A percentile compares a stretch with the other conserved stretches of the same genome.
These are phyloP conservation scores for Spatholobus suberectus DNA, from an alignment of 306 rosid genomes.

Conservation along the genomic window DNA sequence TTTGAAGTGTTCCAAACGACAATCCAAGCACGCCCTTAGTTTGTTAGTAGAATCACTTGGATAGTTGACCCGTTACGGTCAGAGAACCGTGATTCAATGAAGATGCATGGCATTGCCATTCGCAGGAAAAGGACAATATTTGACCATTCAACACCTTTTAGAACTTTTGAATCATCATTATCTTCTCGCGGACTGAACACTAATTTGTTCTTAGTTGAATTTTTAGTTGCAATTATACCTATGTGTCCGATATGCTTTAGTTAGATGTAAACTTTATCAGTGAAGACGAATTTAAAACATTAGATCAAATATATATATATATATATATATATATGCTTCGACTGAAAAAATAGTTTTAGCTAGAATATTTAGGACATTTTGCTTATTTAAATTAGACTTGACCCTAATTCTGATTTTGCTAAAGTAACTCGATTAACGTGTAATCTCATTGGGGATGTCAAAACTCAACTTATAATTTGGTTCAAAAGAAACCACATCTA, in stretches of 20 bases:
- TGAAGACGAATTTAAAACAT: not conserved
- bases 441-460: not conserved
- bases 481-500: not conserved
- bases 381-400: too few species aligned
- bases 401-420: not conserved
- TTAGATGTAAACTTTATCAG: not conserved
- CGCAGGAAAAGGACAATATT: not conserved
- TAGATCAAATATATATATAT: not conserved
- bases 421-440: not conserved
- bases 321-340: too few species aligned
- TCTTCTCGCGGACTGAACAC: not conserved
- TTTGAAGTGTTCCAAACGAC: too few species aligned
- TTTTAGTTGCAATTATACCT: not conserved
- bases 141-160: not conserved
- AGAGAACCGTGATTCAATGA: not conserved
- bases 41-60: not conserved
- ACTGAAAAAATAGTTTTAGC: too few species aligned
- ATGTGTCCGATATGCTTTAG: not conserved
- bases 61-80: not conserved
- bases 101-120: not conserved
- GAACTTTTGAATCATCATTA: not conserved
- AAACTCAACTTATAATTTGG: too few species aligned
- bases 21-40: too few species aligned
- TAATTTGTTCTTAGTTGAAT: not conserved
- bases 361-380: not conserved